A percentile compares a stretch with the other conserved stretches of the same genome.
These are phyloP conservation scores for Aureobasidium sp. DNA, from an alignment of 2,329 filamentous ascomycete genomes.

Conservation along the genomic window DNA sequence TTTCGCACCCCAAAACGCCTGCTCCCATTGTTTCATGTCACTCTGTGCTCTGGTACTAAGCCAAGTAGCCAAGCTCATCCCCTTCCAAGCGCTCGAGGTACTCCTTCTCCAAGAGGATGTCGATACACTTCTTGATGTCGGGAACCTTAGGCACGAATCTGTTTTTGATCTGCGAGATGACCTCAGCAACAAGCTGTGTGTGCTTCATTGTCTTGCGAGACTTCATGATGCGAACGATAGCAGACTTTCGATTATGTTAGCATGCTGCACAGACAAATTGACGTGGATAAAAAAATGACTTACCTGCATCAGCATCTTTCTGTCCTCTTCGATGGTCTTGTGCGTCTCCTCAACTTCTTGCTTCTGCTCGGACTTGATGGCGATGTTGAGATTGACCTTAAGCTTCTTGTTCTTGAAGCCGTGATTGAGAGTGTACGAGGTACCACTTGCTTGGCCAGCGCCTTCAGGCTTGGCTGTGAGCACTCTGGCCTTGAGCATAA, in stretches of 20 bases:
- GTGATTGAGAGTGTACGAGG: constrained; percentile 77
- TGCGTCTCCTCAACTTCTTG: constrained; percentile 95
- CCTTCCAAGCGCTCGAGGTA: constrained; percentile 93
- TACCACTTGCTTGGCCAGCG: constrained; percentile 69
- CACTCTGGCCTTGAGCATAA: constrained; percentile 91
- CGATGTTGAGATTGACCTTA: constrained; percentile 91
- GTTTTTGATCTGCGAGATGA: constrained; percentile 87
- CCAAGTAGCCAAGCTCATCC: constrained; percentile 90
- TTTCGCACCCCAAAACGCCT: constrained; percentile 9
- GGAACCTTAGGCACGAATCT: constrained; percentile 88
- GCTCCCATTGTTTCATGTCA: neutral
- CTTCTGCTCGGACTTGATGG: constrained; percentile 91
- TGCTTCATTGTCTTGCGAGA: constrained; percentile 99
- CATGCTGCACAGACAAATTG: constrained; percentile 3
- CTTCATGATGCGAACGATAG: constrained; percentile 99
- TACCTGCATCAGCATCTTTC: constrained; percentile 94
- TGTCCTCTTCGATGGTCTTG: constrained; percentile 98
- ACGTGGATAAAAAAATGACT: constrained; percentile 30
- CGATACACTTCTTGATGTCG: constrained; percentile 99
- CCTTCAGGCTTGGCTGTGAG: constrained; percentile 63
- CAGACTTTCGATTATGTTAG: constrained; percentile 59
- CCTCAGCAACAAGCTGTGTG: constrained; percentile 85
- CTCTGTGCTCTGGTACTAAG: constrained; percentile 43
- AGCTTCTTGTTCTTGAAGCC: constrained; percentile 99
- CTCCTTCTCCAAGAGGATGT: constrained; percentile 97